Conservation (phyloP, 164 flowering plant species). For the Umbellularia californica region DNA sequence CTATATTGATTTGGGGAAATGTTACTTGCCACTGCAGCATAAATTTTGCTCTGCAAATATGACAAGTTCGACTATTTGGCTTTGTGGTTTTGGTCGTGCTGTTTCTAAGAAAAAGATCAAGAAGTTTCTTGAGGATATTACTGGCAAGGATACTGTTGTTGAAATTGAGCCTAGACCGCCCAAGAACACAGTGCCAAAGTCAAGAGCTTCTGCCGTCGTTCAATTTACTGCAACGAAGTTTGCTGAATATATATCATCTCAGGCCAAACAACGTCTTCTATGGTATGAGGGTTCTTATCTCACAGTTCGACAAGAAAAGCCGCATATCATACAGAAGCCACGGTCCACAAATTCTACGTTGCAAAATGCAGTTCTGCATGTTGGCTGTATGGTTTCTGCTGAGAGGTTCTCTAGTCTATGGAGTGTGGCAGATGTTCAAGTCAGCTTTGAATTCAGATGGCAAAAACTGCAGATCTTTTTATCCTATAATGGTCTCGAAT, state of each 20-base stretch:
- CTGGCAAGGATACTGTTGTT: constrained; percentile 48
- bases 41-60: neutral
- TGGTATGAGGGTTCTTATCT: constrained; percentile 38
- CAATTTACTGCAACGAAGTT: constrained; percentile 36
- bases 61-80: constrained; percentile 37
- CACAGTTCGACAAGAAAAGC: constrained; percentile 35
- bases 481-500: constrained; percentile 4
- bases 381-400: constrained; percentile 62
- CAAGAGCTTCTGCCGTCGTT: constrained; percentile 48
- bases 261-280: constrained; percentile 20
- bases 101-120: constrained; percentile 37
- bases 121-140: constrained; percentile 38
- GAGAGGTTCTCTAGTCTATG: constrained; percentile 44
- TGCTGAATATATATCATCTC: constrained; percentile 34
- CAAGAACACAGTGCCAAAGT: constrained; percentile 11
- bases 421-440: constrained; percentile 26
- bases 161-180: constrained; percentile 40
- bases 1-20: neutral
- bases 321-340: constrained; percentile 56
- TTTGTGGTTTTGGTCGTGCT: constrained; percentile 46
- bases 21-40: neutral
- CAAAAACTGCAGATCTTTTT: constrained; percentile 18
- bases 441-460: constrained; percentile 42
- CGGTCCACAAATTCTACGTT: constrained; percentile 22
- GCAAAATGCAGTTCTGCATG: constrained; percentile 29